These are phyloP conservation scores for Colletotrichum godetiae DNA, from an alignment of 2,329 filamentous ascomycete species.

Conservation along the genomic window DNA sequence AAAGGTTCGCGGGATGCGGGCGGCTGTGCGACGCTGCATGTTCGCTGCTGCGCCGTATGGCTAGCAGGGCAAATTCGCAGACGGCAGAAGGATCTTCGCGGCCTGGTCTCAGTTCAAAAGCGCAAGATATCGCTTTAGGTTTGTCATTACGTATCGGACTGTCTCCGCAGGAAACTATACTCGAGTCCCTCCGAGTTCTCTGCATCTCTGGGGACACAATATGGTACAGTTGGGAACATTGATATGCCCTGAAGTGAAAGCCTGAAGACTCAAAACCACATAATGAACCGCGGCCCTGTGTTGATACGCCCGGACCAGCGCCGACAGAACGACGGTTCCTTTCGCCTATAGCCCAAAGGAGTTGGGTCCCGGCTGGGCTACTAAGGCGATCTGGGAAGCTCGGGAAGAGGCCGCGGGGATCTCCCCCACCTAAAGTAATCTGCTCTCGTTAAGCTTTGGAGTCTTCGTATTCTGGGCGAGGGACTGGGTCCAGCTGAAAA, in stretches of 20 bases:
- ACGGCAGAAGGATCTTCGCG: neutral
- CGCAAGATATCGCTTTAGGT: no score
- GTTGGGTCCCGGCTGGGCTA: neutral
- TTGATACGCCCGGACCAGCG: slow-evolving; percentile 23
- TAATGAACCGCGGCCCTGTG: neutral
- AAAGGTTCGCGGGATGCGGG: neutral
- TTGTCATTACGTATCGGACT: neutral
- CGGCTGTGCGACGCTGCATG: neutral
- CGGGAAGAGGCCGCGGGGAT: neutral
- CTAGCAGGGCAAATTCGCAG: neutral
- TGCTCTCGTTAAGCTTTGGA: neutral
- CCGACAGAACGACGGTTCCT: neutral
- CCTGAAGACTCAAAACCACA: neutral
- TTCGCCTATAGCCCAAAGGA: slow-evolving; percentile 1
- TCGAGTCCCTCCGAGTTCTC: neutral
- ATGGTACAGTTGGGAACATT: neutral
- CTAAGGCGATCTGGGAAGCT: slow-evolving; percentile 19
- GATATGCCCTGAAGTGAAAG: neutral
- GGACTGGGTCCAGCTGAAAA: neutral
- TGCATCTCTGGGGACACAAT: neutral
- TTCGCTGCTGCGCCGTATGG: neutral
- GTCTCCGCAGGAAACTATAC: no score
- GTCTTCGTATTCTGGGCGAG: neutral
- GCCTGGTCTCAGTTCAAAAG: neutral
- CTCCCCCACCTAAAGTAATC: neutral